Conservation (phyloP, 192 early-diverging fungal genomes). For the Chytriomyces hyalinus region DNA sequence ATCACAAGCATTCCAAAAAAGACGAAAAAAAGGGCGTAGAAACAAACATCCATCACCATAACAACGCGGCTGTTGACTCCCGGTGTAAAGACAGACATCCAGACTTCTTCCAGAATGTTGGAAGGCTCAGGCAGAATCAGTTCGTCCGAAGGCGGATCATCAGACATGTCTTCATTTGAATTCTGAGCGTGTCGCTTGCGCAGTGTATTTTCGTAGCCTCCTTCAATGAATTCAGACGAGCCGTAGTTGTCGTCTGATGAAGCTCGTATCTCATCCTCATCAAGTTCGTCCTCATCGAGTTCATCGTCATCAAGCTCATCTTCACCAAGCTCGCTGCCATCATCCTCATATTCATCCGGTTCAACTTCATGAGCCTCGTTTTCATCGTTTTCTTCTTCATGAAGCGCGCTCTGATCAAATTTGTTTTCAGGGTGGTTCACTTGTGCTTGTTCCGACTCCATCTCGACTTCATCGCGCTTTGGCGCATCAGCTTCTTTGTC, state of each 20-base stretch:
- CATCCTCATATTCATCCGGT: not conserved
- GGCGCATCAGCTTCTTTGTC: too few species aligned
- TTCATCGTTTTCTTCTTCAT: too few species aligned
- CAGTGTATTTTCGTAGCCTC: not conserved
- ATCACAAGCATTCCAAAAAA: constrained; percentile 36
- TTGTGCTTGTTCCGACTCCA: too few species aligned
- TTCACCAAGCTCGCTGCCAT: not conserved
- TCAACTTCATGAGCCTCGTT: too few species aligned
- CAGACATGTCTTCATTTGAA: not conserved
- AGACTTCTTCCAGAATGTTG: constrained; percentile 35
- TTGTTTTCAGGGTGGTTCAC: too few species aligned
- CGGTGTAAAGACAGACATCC: constrained; percentile 50
- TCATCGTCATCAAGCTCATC: not conserved
- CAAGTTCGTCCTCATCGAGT: not conserved
- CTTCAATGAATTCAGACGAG: too few species aligned
- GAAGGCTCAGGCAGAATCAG: constrained; percentile 20
- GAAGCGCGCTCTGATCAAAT: too few species aligned
- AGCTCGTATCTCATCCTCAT: not conserved
- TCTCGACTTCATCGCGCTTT: too few species aligned
- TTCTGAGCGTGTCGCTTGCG: not conserved
- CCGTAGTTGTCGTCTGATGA: too few species aligned
- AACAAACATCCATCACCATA: constrained; percentile 47
- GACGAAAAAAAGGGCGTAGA: constrained; percentile 43
- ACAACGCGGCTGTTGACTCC: constrained; percentile 49
- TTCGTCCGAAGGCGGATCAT: not conserved